These are phyloP conservation scores for Gleditsia sinensis DNA, from an alignment of 306 rosid species.

Conservation along the genomic window DNA sequence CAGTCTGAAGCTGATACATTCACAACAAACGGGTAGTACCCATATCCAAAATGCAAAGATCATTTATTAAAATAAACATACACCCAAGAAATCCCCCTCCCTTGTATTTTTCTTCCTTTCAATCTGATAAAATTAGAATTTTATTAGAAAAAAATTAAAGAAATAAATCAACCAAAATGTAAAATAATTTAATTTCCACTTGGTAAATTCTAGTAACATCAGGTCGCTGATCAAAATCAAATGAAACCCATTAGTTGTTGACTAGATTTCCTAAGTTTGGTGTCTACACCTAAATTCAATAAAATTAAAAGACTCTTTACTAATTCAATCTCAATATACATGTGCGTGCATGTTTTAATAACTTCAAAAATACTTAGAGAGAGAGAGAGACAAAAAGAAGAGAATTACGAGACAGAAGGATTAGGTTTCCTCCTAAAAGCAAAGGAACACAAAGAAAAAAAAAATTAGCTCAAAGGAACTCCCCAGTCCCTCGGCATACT, in stretches of 20 bases:
- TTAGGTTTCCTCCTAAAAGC: neutral
- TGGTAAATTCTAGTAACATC: neutral
- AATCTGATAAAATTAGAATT: too few relatives aligned
- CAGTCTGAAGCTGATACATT: neutral
- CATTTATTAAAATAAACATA: neutral
- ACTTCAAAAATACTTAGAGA: neutral
- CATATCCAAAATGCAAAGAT: constrained; percentile 15
- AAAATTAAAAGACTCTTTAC: neutral
- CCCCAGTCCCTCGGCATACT: too few relatives aligned
- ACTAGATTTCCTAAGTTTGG: neutral
- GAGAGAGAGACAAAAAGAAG: too few relatives aligned
- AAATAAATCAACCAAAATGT: constrained; percentile 3
- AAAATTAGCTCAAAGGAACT: neutral
- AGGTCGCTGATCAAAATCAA: neutral
- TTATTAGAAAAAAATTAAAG: neutral
- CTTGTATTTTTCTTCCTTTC: too few relatives aligned
- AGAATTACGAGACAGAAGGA: neutral
- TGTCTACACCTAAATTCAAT: constrained; percentile 3
- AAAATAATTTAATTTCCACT: neutral
- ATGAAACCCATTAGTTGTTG: neutral
- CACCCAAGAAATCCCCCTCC: too few relatives aligned
- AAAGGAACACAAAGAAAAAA: neutral
- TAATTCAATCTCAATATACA: constrained; percentile 23
- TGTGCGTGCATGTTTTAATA: neutral
- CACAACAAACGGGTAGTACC: neutral